These are phyloP conservation scores for Austroboletus novae-zelandiae DNA, from an alignment of 1,284 basidiomycete genomes.

Conservation along the genomic window DNA sequence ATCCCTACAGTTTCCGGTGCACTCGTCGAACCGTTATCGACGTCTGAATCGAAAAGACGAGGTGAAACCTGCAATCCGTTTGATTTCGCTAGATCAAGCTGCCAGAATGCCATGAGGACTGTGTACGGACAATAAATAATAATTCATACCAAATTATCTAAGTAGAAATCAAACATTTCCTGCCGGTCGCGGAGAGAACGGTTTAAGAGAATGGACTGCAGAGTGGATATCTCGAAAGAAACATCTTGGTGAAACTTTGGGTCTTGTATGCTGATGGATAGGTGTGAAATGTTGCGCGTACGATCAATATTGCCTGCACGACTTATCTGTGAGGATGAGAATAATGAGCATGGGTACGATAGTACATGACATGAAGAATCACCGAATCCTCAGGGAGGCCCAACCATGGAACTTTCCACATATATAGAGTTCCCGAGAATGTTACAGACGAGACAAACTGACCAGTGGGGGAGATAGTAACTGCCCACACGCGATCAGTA, in stretches of 20 bases:
- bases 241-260: background rate
- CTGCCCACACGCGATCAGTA: background rate
- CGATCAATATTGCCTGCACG: too few relatives aligned
- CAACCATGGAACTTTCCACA: constrained; percentile 4
- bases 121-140: too few relatives aligned
- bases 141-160: background rate
- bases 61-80: background rate
- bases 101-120: background rate
- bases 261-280: background rate
- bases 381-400: background rate
- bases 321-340: background rate
- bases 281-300: too few relatives aligned
- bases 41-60: background rate
- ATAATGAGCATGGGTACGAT: background rate
- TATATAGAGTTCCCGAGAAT: background rate
- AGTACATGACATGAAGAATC: too few relatives aligned
- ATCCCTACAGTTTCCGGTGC: background rate
- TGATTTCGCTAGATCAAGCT: constrained; percentile 2
- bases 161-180: background rate
- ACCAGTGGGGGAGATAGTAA: constrained; percentile 5
- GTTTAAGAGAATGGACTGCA: background rate
- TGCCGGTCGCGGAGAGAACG: constrained; percentile 2
- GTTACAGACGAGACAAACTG: constrained; percentile 1
- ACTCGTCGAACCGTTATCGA: background rate
- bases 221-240: background rate